Evolutionary conservation across 306 rosid genomes (phyloP).

Genomic region (Carpinus fangiana): DNA sequence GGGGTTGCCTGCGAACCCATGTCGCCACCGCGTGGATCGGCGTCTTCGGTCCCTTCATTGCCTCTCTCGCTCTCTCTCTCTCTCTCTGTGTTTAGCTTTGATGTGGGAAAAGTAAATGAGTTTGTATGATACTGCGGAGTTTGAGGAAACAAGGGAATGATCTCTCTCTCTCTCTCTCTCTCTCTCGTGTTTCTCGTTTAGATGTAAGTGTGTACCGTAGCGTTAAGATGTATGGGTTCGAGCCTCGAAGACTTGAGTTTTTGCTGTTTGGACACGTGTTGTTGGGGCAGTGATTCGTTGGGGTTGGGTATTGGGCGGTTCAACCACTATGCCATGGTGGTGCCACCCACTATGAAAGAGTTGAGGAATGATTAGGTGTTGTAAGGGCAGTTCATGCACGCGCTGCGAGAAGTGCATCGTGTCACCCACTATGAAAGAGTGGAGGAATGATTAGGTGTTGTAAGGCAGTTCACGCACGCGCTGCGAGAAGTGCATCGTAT

Average conservation of each 20-base stretch:
- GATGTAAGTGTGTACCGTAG: neutral
- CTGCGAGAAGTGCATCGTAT: too few species aligned
- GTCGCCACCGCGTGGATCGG: conserved; percentile 49
- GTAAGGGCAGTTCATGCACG: too few species aligned
- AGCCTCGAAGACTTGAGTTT: neutral
- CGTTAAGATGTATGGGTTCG: neutral
- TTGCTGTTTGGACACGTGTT: neutral
- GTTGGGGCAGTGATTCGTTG: neutral
- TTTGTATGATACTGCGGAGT: neutral
- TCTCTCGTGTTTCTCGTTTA: neutral
- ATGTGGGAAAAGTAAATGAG: neutral
- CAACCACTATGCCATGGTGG: neutral
- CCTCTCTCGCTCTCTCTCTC: neutral
- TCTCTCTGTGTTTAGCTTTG: neutral
- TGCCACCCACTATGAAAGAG: too few species aligned
- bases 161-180: neutral
- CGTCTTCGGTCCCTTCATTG: conserved; percentile 51
- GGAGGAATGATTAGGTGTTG: neutral
- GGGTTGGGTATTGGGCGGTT: conserved; percentile 9
- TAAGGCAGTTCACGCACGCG: too few species aligned
- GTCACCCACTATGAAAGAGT: too few species aligned
- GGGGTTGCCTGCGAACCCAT: conserved; percentile 71
- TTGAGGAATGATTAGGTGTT: neutral
- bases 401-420: too few species aligned
- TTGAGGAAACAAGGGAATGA: neutral